These are phyloP conservation scores for Aurantiochytrium sp. DNA, from an alignment of 108 stramenopile species.

Conservation along the genomic window DNA sequence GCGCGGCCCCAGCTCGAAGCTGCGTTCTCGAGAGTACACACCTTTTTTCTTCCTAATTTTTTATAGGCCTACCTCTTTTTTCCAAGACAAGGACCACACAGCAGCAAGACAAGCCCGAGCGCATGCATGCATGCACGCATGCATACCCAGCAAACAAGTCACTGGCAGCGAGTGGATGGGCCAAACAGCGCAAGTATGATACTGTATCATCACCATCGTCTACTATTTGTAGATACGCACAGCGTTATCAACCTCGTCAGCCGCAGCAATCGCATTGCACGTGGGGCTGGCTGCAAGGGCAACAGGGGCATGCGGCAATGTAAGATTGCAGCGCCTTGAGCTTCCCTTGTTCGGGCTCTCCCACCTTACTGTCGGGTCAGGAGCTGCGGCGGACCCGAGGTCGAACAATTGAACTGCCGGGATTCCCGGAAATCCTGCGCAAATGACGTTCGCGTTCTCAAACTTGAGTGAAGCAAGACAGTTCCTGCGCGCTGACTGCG, in stretches of 20 bases:
- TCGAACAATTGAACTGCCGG: neutral
- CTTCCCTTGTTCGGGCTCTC: neutral
- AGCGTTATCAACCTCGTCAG: neutral
- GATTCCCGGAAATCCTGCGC: neutral
- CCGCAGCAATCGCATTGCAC: neutral
- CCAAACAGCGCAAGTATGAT: neutral
- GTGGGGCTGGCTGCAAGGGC: neutral
- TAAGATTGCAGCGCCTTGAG: neutral
- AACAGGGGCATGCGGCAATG: neutral
- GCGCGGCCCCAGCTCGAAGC: no score
- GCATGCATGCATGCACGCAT: no score
- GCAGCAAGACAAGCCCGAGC: no score
- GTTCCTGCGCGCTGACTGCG: neutral
- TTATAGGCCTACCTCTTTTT: no score
- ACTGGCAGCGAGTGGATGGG: neutral
- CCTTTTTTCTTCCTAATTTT: no score
- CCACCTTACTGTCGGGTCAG: neutral
- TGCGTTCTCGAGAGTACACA: no score
- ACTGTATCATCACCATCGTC: neutral
- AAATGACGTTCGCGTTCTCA: neutral
- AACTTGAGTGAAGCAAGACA: neutral
- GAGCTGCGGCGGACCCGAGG: neutral
- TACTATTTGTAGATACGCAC: neutral
- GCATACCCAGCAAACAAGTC: neutral
- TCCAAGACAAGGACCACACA: no score